Conservation (phyloP, 192 early-diverging fungal species). For the Lunasporangiospora selenospora region DNA sequence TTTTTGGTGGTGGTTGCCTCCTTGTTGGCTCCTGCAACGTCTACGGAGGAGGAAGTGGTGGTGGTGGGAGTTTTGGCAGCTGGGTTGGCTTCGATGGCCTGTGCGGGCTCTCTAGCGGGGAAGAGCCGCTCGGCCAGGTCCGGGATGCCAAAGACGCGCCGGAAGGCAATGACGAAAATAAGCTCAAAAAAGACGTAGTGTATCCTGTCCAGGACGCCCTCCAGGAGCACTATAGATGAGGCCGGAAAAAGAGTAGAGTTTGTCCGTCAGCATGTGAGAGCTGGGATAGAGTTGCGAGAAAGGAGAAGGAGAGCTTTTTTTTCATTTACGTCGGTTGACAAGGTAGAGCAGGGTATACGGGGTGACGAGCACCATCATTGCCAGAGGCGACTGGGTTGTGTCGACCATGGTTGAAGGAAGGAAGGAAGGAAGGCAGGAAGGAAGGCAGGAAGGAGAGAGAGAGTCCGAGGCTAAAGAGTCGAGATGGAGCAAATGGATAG, state of each 20-base stretch:
- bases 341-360: conserved; percentile 46
- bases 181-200: conserved; percentile 50
- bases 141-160: conserved; percentile 33
- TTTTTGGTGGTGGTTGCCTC: not conserved
- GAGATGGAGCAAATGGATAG: not conserved
- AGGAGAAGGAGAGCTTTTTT: too few relatives aligned
- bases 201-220: conserved; percentile 34
- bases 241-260: not conserved
- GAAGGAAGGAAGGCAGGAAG: not conserved
- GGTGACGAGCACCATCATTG: conserved; percentile 47
- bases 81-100: conserved; percentile 4
- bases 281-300: too few relatives aligned
- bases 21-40: not conserved
- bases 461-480: not conserved
- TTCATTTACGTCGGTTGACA: conserved; percentile 36
- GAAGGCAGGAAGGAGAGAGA: not conserved
- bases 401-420: conserved; percentile 12
- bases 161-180: conserved; percentile 48
- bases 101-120: conserved; percentile 18
- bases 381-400: conserved; percentile 34
- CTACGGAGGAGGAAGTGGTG: not conserved
- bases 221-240: conserved; percentile 21
- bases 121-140: conserved; percentile 37
- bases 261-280: conserved; percentile 37
- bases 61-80: conserved; percentile 11